Evolutionary conservation across 495 filamentous ascomycete species (phyloP), one percentile per base, ranked within the genome.

Genomic region (Penicillium ucsense): DNA sequence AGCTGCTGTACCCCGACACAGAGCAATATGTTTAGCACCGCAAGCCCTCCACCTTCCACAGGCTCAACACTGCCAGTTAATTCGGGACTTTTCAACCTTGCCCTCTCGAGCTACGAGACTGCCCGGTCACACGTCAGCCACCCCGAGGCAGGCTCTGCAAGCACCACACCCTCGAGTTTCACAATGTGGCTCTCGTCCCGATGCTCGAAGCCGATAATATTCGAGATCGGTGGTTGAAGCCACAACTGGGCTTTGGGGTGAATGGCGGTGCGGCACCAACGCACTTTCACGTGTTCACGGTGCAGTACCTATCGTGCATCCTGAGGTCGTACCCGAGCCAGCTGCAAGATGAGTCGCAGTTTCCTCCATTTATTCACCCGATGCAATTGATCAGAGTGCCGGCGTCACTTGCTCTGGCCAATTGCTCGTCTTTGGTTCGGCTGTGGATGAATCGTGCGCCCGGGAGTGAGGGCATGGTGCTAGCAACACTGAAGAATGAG

Each of bases 391-490:
- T 12, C 29, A 3, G 43, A 34, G 0, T 27, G 37, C 6, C 43
- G 1, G 12, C 60, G 10, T 51, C 59, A 8, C 54, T 46, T 6
- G 56, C 66, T 0, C 53, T 76, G 38, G 65, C 70, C 20, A 70
- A 64, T 30, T 75, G 73, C 38, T 55, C 65, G 4, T 69, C 65
- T 45, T 38, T 75, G 10, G 63, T 73, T 9, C 66, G 71, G 2
- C 64, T 74, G 45, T 75, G 68, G 59, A 55, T 64, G 12, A 58
- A 60, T 3, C 55, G 55, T 9, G 53, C 68, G 1, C 59, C 63
- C 0, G 71, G 71, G 4, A 72, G 68, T 35, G 66, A 76, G 46
- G 39, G 10, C 0, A 56, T 70, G 33, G 62, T 68, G 3, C 35
- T 59, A 4, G 45, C 56, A 2, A 63, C 60, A 0, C 39, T 74